Base-by-base conservation (phyloP, 2,329 filamentous ascomycete genomes). In the Phoma sp. region DNA sequence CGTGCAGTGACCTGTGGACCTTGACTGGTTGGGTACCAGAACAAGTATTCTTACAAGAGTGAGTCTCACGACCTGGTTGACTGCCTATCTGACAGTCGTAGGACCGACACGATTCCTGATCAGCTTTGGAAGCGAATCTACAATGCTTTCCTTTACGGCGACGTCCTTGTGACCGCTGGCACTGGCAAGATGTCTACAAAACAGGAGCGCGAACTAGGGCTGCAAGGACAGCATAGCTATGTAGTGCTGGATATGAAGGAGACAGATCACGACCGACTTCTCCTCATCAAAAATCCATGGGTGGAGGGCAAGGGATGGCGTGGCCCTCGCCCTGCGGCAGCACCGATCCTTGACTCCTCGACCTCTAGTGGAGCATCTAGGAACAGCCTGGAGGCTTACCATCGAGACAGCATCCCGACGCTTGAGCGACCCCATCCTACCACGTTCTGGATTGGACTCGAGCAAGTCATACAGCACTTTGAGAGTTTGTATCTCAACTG, bases 401-500 rank as follows among this genome's bases (percentile, higher is more conserved):
- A 68, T 49, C 61, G 45, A 6, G 66, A 70, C 29, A 72, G 76
- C 25, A 47, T 68, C 7, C 64, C 68, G 10, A 66, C 65, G 4
- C 57, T 70, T 6, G 63, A 77, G 22, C 66, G 75, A 33, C 69
- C 78, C 7, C 70, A 77, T 25, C 88, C 89, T 0, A 92, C 92
- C n/a, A 91, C 89, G 0, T 96, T 96, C 70, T 98, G 95, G 94
- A 96, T 98, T 77, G 87, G 88, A 22, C 86, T 95, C 25, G 90
- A 96, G 64, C 90, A 92, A 61, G 87, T 97, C 4, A 84, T 91
- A 32, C 92, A 96, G 68, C 88, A 96, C 70, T 99, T 97, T 61
- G 92, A 98, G 72, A 96, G 93, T 17, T 85, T 99, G 63, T 99
- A 98, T 74, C 81, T 99, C 50, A 99, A 98, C 76, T 99, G 95